phyloP scores from a whole-genome alignment of 163 green algal species.

The Chlamydomonas reinhardtii region DNA sequence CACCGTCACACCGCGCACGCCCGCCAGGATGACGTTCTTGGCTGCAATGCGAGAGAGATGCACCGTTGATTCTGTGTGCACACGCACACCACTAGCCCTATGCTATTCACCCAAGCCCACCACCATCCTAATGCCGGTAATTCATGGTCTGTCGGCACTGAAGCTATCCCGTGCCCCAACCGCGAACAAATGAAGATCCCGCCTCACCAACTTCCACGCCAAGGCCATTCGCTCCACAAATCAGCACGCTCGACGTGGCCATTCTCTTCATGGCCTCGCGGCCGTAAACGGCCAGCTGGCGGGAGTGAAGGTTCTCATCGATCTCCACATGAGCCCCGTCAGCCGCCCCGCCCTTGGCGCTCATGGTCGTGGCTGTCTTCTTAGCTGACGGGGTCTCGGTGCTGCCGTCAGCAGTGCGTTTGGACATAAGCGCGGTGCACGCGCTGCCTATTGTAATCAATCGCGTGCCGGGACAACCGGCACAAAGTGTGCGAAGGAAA shows the following conservation, averaged over 20 bases:
- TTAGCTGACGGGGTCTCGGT: conserved; percentile 41
- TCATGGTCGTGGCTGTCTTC: conserved; percentile 40
- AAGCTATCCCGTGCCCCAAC: neutral
- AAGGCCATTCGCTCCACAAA: conserved; percentile 87
- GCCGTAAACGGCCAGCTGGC: conserved; percentile 98
- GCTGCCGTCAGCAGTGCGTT: conserved; percentile 34
- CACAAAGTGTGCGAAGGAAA: too few species aligned
- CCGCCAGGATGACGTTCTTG: conserved; percentile 99
- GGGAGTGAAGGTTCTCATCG: conserved; percentile 96
- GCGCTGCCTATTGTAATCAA: too few species aligned
- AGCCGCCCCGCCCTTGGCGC: neutral
- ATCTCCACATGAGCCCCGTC: conserved; percentile 68
- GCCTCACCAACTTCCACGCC: conserved; percentile 87
- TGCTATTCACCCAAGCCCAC: too few species aligned
- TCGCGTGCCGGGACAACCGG: too few species aligned
- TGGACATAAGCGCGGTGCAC: conserved; percentile 11
- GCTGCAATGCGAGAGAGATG: conserved; percentile 76
- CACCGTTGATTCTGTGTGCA: too few species aligned
- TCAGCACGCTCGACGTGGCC: conserved; percentile 86
- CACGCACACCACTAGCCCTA: too few species aligned
- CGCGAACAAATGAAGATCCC: neutral
- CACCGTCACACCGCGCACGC: conserved; percentile 93
- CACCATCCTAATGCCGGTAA: too few species aligned
- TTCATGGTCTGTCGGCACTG: too few species aligned
- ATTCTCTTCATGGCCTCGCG: conserved; percentile 95